phyloP scores from a whole-genome alignment of 495 filamentous ascomycete species.

The Penicillium soppii region DNA sequence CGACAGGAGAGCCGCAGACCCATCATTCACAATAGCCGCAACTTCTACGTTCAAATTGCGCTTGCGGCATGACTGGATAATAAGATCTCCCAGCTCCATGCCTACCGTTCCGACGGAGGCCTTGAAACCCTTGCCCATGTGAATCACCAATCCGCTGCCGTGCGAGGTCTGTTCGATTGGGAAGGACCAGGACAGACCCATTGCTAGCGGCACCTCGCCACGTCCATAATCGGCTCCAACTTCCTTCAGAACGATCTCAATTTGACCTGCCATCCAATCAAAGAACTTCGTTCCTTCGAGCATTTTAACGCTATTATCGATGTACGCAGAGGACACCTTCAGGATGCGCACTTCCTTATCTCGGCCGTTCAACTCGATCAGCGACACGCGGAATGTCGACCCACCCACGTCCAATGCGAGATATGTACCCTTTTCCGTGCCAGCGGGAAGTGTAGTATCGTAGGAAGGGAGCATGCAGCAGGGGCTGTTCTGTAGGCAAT shows the following conservation, averaged over 20 bases:
- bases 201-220: slow-evolving; percentile 42
- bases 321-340: slow-evolving; percentile 47
- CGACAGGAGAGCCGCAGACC: slow-evolving; percentile 77
- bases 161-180: slow-evolving; percentile 65
- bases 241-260: slow-evolving; percentile 52
- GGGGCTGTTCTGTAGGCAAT: slow-evolving; percentile 52
- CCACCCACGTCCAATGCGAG: slow-evolving; percentile 67
- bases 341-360: slow-evolving; percentile 51
- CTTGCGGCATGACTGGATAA: slow-evolving; percentile 56
- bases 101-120: slow-evolving; percentile 58
- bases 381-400: slow-evolving; percentile 63
- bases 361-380: slow-evolving; percentile 56
- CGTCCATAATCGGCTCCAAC: slow-evolving; percentile 40
- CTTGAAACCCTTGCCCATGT: slow-evolving; percentile 68
- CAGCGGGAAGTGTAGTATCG: slow-evolving; percentile 60
- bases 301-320: slow-evolving; percentile 53
- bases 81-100: slow-evolving; percentile 57
- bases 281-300: slow-evolving; percentile 59
- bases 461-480: slow-evolving; percentile 68
- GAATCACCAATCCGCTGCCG: slow-evolving; percentile 54
- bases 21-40: slow-evolving; percentile 80
- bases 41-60: slow-evolving; percentile 51
- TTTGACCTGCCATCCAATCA: slow-evolving; percentile 65
- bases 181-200: slow-evolving; percentile 70
- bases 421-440: slow-evolving; percentile 58